Percentiles rank a stretch among this genome's conserved stretches.
These are phyloP conservation scores for Dactylellina drechsleri DNA, from an alignment of 2,329 filamentous ascomycete genomes.

Conservation along the genomic window DNA sequence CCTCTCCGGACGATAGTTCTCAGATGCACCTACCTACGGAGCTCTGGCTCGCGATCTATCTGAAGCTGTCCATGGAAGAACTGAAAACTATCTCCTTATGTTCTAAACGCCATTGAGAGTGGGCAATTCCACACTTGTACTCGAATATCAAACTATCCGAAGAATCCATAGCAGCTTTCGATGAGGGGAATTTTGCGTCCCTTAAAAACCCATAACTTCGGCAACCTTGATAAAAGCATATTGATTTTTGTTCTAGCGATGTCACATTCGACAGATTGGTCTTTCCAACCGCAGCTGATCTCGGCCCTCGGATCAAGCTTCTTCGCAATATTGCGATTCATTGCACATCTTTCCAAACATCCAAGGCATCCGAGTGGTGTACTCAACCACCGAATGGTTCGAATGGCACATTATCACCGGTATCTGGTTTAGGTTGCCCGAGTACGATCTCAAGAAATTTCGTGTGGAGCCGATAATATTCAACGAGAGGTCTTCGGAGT, in stretches of 20 bases:
- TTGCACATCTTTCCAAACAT: neutral
- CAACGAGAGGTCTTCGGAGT: too few species aligned
- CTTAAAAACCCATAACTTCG: neutral
- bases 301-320: neutral
- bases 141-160: neutral
- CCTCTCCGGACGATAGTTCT: too few species aligned
- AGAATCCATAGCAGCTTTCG: neutral
- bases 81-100: conserved; percentile 26
- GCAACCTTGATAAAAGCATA: too few species aligned
- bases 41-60: conserved; percentile 1
- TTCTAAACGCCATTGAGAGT: conserved; percentile 9
- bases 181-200: neutral
- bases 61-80: neutral
- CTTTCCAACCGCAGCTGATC: neutral
- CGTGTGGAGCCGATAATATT: neutral
- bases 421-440: neutral
- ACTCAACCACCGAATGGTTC: neutral
- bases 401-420: neutral
- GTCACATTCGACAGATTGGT: conserved; percentile 2
- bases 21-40: neutral
- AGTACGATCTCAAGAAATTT: neutral
- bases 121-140: neutral
- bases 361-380: neutral
- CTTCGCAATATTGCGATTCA: neutral
- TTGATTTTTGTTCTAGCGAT: neutral